Evolutionary conservation across 345 rosid genomes (phyloP).

Genomic region (Isatis tinctoria): DNA sequence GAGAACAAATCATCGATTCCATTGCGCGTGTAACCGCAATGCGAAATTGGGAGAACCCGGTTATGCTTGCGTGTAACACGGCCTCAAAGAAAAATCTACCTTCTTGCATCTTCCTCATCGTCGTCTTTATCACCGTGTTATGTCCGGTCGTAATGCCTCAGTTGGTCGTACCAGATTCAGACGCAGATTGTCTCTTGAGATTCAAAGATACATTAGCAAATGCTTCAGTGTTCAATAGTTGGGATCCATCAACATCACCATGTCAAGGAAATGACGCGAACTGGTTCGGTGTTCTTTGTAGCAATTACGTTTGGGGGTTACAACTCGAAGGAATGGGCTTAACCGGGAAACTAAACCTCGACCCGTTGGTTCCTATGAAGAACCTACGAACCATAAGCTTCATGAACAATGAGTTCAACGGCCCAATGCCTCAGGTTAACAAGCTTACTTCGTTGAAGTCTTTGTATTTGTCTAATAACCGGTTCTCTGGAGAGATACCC

Average conservation of each 20-base stretch:
- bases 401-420: conserved; percentile 57
- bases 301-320: conserved; percentile 51
- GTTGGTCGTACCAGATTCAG: conserved; percentile 25
- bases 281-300: conserved; percentile 66
- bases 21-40: conserved; percentile 30
- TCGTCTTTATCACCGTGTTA: conserved; percentile 4
- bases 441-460: conserved; percentile 42
- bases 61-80: conserved; percentile 43
- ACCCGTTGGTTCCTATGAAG: conserved; percentile 37
- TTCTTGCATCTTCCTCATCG: not conserved
- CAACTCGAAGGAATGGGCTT: conserved; percentile 56
- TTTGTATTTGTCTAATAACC: conserved; percentile 60
- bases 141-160: conserved; percentile 19
- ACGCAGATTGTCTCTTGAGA: conserved; percentile 36
- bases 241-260: conserved; percentile 42
- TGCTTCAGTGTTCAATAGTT: conserved; percentile 27
- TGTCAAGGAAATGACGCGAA: conserved; percentile 40
- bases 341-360: conserved; percentile 37
- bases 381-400: conserved; percentile 56
- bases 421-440: conserved; percentile 50
- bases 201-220: conserved; percentile 39
- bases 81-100: conserved; percentile 13
- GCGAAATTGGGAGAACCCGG: conserved; percentile 42
- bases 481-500: conserved; percentile 50
- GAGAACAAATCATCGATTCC: not conserved